Base-by-base conservation (phyloP, 2,329 filamentous ascomycete genomes). In the Fusarium keratoplasticum region DNA sequence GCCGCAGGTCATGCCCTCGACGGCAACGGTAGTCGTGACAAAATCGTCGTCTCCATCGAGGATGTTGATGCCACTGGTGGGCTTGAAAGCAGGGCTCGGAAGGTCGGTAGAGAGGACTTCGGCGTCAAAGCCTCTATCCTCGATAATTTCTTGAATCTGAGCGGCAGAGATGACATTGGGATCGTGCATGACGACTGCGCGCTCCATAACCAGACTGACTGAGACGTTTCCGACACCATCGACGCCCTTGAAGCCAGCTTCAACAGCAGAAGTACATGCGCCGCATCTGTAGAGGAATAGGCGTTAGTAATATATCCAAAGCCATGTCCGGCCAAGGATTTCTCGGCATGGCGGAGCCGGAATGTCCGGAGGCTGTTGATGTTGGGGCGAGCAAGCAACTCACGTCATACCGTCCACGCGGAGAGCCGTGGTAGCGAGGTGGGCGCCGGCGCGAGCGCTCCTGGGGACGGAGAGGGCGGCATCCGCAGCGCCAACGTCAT, bases 221-320 rank as follows among this genome's bases (percentile, higher is more conserved):
- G 95, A 97, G 68, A 98, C 95, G 77, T 89, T 95, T 72, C 93
- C 94, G 11, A 96, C 91, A 64, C 96, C 96, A 42, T 93, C 87
- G 6, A 97, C 89, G 75, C 89, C 90, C 79, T 94, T 93, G 85
- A 99, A 97, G 75, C 94, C 96, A 69, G 93, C 90, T 87, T 98
- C 96, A 77, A 99, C 93, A n/a, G 96, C 93, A 52, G 95, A 97
- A 31, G 96, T 98, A 82, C 96, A 99, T 77, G 96, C 93, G 80
- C 96, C 95, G 85, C 96, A 99, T 74, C 89, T 91, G 88, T 89
- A 86, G 89, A 40, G 33, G 47, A 27, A 44, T 33, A 60, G 42
- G 40, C 13, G 77, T 86, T 72, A 85, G 82, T 70, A 36, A 77
- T 71, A 75, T 70, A 73, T 64, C 38, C 55, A 29, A 20, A 25